Conservation (phyloP, 129 eudicot genomes). For the Flaveria linearis region DNA sequence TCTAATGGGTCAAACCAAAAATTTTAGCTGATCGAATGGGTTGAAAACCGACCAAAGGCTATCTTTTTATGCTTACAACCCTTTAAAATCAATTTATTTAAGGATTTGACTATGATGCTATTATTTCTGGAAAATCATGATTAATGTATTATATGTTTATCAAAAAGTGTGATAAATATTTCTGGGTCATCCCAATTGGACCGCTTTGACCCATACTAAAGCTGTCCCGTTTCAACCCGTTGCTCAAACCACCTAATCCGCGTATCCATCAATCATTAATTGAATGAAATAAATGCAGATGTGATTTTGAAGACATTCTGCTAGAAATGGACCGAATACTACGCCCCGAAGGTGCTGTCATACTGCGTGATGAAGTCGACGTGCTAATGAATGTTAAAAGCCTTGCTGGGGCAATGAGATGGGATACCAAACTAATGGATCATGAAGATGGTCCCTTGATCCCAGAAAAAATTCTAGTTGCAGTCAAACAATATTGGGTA, state of each 20-base stretch:
- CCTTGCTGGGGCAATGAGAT: slow-evolving; percentile 77
- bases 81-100: neutral
- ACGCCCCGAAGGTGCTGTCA: slow-evolving; percentile 96
- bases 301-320: slow-evolving; percentile 88
- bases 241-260: neutral
- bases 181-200: neutral
- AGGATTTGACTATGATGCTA: neutral
- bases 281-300: slow-evolving; percentile 45
- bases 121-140: neutral
- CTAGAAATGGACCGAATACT: slow-evolving; percentile 91
- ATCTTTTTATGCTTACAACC: neutral
- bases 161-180: neutral
- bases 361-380: slow-evolving; percentile 91
- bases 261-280: neutral
- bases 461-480: slow-evolving; percentile 78
- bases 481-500: slow-evolving; percentile 90
- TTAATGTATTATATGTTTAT: neutral
- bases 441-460: slow-evolving; percentile 95
- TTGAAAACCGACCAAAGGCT: neutral
- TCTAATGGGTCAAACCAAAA: neutral
- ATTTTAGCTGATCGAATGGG: neutral
- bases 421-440: slow-evolving; percentile 79
- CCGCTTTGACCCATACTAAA: neutral
- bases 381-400: slow-evolving; percentile 74
- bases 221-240: neutral